A percentile compares a stretch with the other conserved stretches of the same genome.
Evolutionary conservation across 441 rosid species (phyloP).

Genomic region (Brassica hybrid): DNA sequence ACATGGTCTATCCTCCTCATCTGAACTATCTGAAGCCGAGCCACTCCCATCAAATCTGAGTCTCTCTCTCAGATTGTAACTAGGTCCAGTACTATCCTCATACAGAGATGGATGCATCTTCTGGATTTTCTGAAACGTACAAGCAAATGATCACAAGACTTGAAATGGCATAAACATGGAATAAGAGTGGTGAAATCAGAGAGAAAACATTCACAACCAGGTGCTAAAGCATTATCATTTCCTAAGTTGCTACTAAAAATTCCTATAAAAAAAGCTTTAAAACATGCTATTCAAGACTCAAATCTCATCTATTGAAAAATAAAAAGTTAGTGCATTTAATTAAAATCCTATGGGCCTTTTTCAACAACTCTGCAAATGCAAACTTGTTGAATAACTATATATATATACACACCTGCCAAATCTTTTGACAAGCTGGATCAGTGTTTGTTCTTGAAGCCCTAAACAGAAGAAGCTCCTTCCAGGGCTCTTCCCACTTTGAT

Average conservation of each 20-base stretch:
- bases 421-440: constrained; percentile 44
- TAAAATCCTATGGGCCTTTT: not conserved
- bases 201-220: constrained; percentile 10
- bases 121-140: constrained; percentile 60
- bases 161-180: constrained; percentile 19
- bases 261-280: not conserved
- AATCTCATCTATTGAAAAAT: too few relatives aligned
- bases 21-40: constrained; percentile 41
- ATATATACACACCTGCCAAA: constrained; percentile 56
- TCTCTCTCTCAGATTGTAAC: constrained; percentile 84
- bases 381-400: not conserved
- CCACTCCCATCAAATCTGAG: constrained; percentile 44
- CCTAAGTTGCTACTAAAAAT: not conserved
- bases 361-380: not conserved
- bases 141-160: constrained; percentile 34
- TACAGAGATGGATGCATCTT: constrained; percentile 84
- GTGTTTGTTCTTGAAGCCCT: constrained; percentile 55
- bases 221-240: not conserved
- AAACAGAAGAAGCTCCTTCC: constrained; percentile 78
- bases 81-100: constrained; percentile 66
- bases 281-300: constrained; percentile 6
- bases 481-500: constrained; percentile 72
- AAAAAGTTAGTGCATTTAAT: not conserved
- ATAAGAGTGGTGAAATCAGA: constrained; percentile 9
- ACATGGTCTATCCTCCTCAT: constrained; percentile 39